These are phyloP conservation scores for Dactylis glomerata DNA, from an alignment of 176 grass and related monocot species.

Conservation along the genomic window DNA sequence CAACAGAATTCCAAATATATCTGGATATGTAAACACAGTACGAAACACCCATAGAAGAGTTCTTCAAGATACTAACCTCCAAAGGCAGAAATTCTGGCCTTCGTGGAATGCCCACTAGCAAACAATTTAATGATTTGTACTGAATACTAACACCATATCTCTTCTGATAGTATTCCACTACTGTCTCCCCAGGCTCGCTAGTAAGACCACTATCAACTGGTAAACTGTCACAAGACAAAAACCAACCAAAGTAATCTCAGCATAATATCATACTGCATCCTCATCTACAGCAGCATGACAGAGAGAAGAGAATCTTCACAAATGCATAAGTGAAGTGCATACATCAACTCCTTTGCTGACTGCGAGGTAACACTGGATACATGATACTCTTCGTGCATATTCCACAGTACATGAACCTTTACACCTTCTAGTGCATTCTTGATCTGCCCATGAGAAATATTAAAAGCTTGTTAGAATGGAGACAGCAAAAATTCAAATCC, in stretches of 20 bases:
- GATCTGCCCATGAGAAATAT: conserved; percentile 13
- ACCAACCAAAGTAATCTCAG: neutral
- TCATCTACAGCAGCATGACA: neutral
- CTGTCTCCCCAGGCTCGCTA: neutral
- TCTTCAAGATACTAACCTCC: conserved; percentile 31
- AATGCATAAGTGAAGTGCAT: conserved; percentile 10
- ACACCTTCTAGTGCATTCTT: conserved; percentile 48
- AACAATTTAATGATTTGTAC: conserved; percentile 43
- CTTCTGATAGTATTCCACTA: neutral
- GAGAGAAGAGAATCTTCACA: neutral
- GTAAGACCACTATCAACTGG: neutral
- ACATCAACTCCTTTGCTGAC: conserved; percentile 40
- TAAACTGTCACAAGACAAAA: conserved; percentile 25
- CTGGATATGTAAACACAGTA: neutral
- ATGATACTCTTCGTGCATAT: conserved; percentile 35
- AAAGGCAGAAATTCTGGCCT: conserved; percentile 46
- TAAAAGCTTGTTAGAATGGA: neutral
- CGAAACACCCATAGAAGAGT: neutral
- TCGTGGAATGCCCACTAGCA: conserved; percentile 47
- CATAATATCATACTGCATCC: neutral
- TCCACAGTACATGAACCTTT: conserved; percentile 27
- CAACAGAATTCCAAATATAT: too few species aligned
- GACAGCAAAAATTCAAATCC: neutral
- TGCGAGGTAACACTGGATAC: conserved; percentile 41
- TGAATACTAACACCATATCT: conserved; percentile 33